These are phyloP conservation scores for Aspergillus ostianus DNA, from an alignment of 495 filamentous ascomycete species.

Conservation along the genomic window DNA sequence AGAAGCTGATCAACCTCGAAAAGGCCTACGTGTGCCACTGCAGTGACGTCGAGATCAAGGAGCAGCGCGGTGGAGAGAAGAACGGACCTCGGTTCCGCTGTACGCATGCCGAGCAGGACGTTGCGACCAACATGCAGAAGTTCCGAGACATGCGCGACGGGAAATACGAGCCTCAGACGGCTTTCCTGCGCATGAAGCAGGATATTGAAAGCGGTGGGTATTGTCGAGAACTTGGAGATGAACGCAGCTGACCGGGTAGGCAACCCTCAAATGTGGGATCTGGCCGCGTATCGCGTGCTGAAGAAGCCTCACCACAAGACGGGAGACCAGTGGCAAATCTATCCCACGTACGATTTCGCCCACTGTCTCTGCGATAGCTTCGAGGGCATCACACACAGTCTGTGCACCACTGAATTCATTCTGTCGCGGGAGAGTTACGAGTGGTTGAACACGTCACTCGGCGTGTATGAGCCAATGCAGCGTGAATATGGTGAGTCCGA, in stretches of 20 bases:
- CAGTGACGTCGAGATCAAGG: conserved; percentile 70
- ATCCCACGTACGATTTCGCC: conserved; percentile 90
- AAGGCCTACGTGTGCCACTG: conserved; percentile 82
- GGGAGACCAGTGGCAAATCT: conserved; percentile 74
- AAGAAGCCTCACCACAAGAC: conserved; percentile 69
- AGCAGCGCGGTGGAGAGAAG: conserved; percentile 73
- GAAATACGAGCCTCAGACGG: conserved; percentile 82
- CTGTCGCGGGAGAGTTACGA: conserved; percentile 77
- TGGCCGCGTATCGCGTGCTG: conserved; percentile 78
- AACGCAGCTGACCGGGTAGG: not conserved
- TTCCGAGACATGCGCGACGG: conserved; percentile 92
- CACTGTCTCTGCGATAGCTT: conserved; percentile 82
- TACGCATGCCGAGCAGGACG: conserved; percentile 68
- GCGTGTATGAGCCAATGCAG: conserved; percentile 83
- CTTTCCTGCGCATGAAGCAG: conserved; percentile 90
- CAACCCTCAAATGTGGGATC: conserved; percentile 68
- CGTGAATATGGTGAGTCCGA: conserved; percentile 59
- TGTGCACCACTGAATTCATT: conserved; percentile 87
- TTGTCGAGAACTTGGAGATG: not conserved
- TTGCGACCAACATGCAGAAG: conserved; percentile 73
- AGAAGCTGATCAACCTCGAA: conserved; percentile 72
- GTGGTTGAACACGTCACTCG: conserved; percentile 76
- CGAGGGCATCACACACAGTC: conserved; percentile 82
- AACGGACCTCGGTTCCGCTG: conserved; percentile 74
- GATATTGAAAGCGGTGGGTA: conserved; percentile 30